Evolutionary conservation across 2,329 filamentous ascomycete species (phyloP).

Genomic region (Ophiosphaerella herpotricha): DNA sequence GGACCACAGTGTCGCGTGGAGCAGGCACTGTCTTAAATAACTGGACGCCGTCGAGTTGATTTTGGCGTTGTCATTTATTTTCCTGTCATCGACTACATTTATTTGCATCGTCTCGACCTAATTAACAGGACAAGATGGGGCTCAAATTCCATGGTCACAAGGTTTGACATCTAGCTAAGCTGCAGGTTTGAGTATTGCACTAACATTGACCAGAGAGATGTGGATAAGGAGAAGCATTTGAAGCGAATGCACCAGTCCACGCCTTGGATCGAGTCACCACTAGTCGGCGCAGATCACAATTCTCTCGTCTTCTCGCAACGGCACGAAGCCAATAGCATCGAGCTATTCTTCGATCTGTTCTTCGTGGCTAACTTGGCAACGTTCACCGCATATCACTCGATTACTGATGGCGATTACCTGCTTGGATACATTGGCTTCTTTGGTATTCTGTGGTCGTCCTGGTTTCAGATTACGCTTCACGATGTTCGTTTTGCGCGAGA

Average conservation of each 20-base stretch:
- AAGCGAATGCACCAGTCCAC: conserved; percentile 40
- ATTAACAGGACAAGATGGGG: conserved; percentile 26
- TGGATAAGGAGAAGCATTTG: conserved; percentile 44
- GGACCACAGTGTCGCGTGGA: background rate
- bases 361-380: conserved; percentile 46
- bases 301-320: conserved; percentile 44
- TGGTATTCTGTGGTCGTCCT: conserved; percentile 44
- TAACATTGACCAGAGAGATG: conserved; percentile 24
- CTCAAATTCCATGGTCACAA: conserved; percentile 39
- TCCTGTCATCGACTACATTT: background rate
- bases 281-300: conserved; percentile 43
- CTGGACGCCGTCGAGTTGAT: conserved; percentile 4
- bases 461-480: conserved; percentile 47
- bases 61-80: background rate
- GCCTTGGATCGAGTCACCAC: conserved; percentile 42
- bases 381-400: conserved; percentile 47
- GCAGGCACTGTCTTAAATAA: conserved; percentile 7
- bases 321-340: conserved; percentile 46
- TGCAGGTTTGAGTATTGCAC: background rate
- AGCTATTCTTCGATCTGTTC: conserved; percentile 44
- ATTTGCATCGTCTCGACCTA: background rate
- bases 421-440: conserved; percentile 47
- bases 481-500: conserved; percentile 48
- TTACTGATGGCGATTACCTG: conserved; percentile 40
- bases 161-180: conserved; percentile 2